Evolutionary conservation across 108 stramenopile species (phyloP), one percentile per base, ranked within the genome.

Genomic region (Seminavis robusta): DNA sequence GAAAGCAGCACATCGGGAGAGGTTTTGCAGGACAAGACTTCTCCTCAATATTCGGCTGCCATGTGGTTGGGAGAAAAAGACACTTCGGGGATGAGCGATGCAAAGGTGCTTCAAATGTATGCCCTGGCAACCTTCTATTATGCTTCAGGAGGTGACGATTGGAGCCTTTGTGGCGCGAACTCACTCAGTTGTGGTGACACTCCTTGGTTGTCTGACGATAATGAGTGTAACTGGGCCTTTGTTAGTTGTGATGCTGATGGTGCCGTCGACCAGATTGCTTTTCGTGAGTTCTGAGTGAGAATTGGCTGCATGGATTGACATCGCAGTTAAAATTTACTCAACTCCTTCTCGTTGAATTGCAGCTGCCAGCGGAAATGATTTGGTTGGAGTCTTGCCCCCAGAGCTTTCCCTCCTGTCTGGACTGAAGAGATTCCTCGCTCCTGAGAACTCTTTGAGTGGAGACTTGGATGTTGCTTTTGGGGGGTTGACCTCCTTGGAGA

Each of bases 31-130:
- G 15, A 32, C 10, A 21, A 13, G 23, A 47, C 15, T 33, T 59
- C 57, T 15, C 59, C 67, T 10, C 74, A 76, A 34, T 61, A 56
- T 42, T 33, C 27, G 26, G 74, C 74, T 15, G 68, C 63, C 9
- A 19, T 30, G 10, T 76, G 74, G 74, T 46, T 76, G 20, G 74
- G 67, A 7, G 13, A 30, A 9, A 47, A 60, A 23, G n/a, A n/a
- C n/a, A n/a, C n/a, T n/a, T n/a, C n/a, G n/a, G n/a, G n/a, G n/a
- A n/a, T n/a, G n/a, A n/a, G n/a, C n/a, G n/a, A n/a, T n/a, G 10
- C 41, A 15, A 31, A 27, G 32, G 15, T 67, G 8, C 28, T 74
- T 0, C 66, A 67, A 49, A 56, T 63, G 52, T 68, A 69, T 41
- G 33, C 45, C 6, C 25, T 69, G 32, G 67, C 67, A 0, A 56